A percentile compares a stretch with the other conserved stretches of the same genome.
These are phyloP conservation scores for Musa troglodytarum DNA, from an alignment of 176 grass and related monocot species.

Conservation along the genomic window DNA sequence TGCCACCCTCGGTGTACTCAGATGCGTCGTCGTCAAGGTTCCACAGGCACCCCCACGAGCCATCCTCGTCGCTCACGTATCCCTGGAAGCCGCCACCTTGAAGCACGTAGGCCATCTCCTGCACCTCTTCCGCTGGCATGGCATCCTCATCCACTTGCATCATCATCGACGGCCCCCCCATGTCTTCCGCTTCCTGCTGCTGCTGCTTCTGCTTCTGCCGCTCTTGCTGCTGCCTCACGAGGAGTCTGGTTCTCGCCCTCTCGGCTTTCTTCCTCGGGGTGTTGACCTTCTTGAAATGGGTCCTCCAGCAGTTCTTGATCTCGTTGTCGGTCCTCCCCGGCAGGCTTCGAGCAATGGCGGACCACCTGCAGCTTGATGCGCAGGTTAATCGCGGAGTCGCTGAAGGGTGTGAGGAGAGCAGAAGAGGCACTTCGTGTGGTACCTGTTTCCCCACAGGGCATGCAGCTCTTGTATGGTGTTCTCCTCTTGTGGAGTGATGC, in stretches of 20 bases:
- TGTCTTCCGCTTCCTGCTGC: background rate
- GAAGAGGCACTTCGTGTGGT: background rate
- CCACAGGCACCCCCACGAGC: constrained; percentile 72
- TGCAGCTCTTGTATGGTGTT: constrained; percentile 3
- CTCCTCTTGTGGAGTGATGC: constrained; percentile 10
- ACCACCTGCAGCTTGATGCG: constrained; percentile 39
- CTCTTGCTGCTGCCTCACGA: constrained; percentile 35
- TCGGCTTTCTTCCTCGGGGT: constrained; percentile 61
- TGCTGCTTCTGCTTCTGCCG: constrained; percentile 17
- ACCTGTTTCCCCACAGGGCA: constrained; percentile 22
- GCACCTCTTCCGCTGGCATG: constrained; percentile 23
- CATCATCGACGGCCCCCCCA: background rate
- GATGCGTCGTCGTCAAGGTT: constrained; percentile 43
- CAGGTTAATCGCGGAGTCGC: background rate
- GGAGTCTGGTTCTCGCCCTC: constrained; percentile 53
- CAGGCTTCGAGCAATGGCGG: constrained; percentile 71
- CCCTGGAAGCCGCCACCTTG: constrained; percentile 16
- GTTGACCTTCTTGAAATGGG: constrained; percentile 80
- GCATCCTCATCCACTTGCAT: constrained; percentile 9
- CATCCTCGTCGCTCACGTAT: constrained; percentile 39
- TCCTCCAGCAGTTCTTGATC: constrained; percentile 99
- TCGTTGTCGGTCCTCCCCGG: constrained; percentile 97
- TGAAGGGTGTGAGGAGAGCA: background rate
- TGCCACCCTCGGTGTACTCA: no score
- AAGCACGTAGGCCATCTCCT: constrained; percentile 32